Evolutionary conservation across 73 alveolate species (phyloP).

Genomic region (Paraurostyla sp.): DNA sequence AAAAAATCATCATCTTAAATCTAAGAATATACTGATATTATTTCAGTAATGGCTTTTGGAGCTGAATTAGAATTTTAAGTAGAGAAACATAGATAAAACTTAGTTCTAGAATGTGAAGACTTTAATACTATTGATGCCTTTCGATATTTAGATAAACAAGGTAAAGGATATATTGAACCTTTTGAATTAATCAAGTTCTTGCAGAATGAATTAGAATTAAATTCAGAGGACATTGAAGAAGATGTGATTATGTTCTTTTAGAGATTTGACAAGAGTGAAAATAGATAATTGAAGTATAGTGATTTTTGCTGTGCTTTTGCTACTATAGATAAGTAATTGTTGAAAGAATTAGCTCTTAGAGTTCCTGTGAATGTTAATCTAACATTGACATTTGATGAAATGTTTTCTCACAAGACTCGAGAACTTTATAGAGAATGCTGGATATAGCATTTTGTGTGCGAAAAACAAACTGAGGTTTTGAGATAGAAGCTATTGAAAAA

Average conservation of each 20-base stretch:
- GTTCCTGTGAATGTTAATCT: conserved; percentile 32
- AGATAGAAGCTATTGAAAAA: conserved; percentile 33
- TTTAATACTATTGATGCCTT: conserved; percentile 59
- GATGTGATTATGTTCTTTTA: conserved; percentile 3
- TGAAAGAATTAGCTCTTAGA: conserved; percentile 2
- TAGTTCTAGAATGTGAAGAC: conserved; percentile 16
- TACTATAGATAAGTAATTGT: not conserved
- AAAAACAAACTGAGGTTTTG: conserved; percentile 16
- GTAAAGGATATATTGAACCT: not conserved
- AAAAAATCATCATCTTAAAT: not conserved
- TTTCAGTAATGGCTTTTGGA: not conserved
- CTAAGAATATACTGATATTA: not conserved
- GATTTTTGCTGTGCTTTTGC: conserved; percentile 51
- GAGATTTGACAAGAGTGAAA: conserved; percentile 11
- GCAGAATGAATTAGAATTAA: not conserved
- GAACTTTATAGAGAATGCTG: conserved; percentile 3
- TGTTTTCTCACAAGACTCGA: conserved; percentile 26
- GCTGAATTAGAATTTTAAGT: conserved; percentile 43
- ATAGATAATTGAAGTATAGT: conserved; percentile 9
- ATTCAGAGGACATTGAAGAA: not conserved
- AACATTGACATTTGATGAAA: not conserved
- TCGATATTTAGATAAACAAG: conserved; percentile 27
- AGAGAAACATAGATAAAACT: not conserved
- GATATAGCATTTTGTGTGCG: conserved; percentile 12
- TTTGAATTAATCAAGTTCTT: not conserved